A percentile compares a stretch with the other conserved stretches of the same genome.
Conservation (phyloP, 768 basidiomycete genomes). For the Mycena galericulata region DNA sequence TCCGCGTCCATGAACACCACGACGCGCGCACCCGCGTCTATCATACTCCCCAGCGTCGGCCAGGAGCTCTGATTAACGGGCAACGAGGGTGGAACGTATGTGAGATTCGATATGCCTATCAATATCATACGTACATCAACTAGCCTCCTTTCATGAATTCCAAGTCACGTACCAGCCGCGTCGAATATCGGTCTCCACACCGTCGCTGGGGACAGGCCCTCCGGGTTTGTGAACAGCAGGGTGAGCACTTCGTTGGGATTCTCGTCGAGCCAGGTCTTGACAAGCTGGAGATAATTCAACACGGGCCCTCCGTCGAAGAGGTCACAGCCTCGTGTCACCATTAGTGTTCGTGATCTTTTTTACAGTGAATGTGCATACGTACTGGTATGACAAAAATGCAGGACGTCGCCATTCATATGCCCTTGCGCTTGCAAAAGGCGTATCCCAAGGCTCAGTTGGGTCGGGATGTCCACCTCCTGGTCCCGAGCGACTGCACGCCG, state of each 20-base stretch:
- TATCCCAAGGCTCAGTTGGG: conserved; percentile 64
- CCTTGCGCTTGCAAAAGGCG: conserved; percentile 70
- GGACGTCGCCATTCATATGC: conserved; percentile 55
- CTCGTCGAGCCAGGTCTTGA: conserved; percentile 66
- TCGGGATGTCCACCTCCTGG: conserved; percentile 63
- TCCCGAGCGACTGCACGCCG: conserved; percentile 53
- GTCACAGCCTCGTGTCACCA: conserved; percentile 49
- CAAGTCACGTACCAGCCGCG: conserved; percentile 58
- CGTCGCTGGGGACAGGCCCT: conserved; percentile 59
- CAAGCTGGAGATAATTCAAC: conserved; percentile 59
- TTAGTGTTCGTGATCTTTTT: not conserved
- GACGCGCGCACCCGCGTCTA: conserved; percentile 68
- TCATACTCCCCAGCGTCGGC: conserved; percentile 74
- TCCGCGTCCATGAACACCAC: conserved; percentile 71
- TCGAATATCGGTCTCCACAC: conserved; percentile 68
- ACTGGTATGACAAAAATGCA: conserved; percentile 80
- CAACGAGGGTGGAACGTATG: conserved; percentile 63
- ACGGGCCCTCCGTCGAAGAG: conserved; percentile 69
- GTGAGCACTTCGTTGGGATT: conserved; percentile 78
- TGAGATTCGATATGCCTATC: conserved; percentile 55
- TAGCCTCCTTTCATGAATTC: not conserved
- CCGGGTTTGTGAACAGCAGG: conserved; percentile 76
- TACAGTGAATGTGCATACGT: conserved; percentile 40
- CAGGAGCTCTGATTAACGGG: conserved; percentile 61
- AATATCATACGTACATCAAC: not conserved